Percentiles rank a stretch among this genome's conserved stretches.
phyloP scores from a whole-genome alignment of 129 eudicot genomes.

The Solidago caesia region DNA sequence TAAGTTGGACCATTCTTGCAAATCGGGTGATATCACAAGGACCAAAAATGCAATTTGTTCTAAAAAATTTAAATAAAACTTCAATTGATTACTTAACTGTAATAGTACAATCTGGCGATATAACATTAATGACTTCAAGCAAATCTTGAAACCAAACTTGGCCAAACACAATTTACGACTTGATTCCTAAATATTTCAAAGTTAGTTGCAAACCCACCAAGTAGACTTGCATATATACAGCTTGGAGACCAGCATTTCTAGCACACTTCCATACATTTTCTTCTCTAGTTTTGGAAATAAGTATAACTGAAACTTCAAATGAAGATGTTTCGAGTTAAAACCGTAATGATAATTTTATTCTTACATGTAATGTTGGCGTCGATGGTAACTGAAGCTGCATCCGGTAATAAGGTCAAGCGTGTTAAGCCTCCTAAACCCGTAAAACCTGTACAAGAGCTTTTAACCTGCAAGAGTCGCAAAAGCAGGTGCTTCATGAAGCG shows the following conservation, averaged over 20 bases:
- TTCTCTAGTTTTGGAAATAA: not conserved
- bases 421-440: slow-evolving; percentile 32
- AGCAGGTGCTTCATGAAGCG: slow-evolving; percentile 49
- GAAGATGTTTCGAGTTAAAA: slow-evolving; percentile 30
- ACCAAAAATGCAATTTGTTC: no score
- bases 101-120: slow-evolving; percentile 16
- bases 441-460: slow-evolving; percentile 30
- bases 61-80: no score
- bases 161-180: slow-evolving; percentile 30
- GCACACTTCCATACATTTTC: slow-evolving; percentile 14
- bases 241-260: not conserved
- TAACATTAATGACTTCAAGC: slow-evolving; percentile 16
- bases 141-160: slow-evolving; percentile 32
- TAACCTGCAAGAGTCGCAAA: slow-evolving; percentile 38
- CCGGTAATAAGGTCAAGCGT: slow-evolving; percentile 28
- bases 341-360: slow-evolving; percentile 27
- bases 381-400: slow-evolving; percentile 38
- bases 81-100: no score
- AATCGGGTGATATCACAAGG: no score
- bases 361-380: slow-evolving; percentile 20
- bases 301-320: not conserved
- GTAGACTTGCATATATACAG: slow-evolving; percentile 30
- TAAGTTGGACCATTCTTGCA: no score
- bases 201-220: slow-evolving; percentile 28
- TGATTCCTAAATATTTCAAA: slow-evolving; percentile 15